Conservation (phyloP, 257 asterid genomes). For the Salvia splendens region DNA sequence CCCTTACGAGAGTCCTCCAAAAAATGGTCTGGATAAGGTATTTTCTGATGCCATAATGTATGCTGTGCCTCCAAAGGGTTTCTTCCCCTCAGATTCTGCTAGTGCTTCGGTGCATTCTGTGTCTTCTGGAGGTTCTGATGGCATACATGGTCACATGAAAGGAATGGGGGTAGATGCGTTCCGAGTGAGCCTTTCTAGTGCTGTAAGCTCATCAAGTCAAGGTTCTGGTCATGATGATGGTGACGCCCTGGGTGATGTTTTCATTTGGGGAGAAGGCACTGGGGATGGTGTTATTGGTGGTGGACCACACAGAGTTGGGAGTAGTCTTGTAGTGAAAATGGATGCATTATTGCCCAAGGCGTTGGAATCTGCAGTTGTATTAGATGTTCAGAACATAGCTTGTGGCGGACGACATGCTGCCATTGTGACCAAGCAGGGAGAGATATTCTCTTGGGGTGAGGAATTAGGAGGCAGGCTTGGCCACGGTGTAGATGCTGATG, state of each 20-base stretch:
- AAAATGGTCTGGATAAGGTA: conserved; percentile 74
- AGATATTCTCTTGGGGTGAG: conserved; percentile 95
- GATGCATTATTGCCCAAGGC: conserved; percentile 93
- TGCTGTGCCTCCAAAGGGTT: conserved; percentile 85
- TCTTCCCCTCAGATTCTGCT: conserved; percentile 86
- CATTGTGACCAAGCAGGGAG: conserved; percentile 95
- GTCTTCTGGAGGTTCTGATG: conserved; percentile 92
- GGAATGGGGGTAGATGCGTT: conserved; percentile 82
- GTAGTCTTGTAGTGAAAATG: conserved; percentile 55
- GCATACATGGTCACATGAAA: conserved; percentile 80
- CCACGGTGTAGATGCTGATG: conserved; percentile 96
- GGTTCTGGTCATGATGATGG: conserved; percentile 99
- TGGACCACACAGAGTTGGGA: conserved; percentile 70
- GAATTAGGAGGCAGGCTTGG: conserved; percentile 95
- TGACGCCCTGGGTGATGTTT: conserved; percentile 97
- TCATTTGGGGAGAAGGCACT: conserved; percentile 96
- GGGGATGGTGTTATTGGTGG: conserved; percentile 94
- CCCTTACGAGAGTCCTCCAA: conserved; percentile 95
- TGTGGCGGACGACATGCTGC: conserved; percentile 94
- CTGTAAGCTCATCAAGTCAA: conserved; percentile 99
- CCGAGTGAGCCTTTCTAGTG: conserved; percentile 98
- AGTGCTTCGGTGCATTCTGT: conserved; percentile 75
- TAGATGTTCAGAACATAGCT: conserved; percentile 97
- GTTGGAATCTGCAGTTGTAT: conserved; percentile 90
- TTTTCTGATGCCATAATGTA: conserved; percentile 71